Evolutionary conservation across 176 grass and related monocot genomes (phyloP), one percentile per base, ranked within the genome.

Genomic region (Eleusine indica): DNA sequence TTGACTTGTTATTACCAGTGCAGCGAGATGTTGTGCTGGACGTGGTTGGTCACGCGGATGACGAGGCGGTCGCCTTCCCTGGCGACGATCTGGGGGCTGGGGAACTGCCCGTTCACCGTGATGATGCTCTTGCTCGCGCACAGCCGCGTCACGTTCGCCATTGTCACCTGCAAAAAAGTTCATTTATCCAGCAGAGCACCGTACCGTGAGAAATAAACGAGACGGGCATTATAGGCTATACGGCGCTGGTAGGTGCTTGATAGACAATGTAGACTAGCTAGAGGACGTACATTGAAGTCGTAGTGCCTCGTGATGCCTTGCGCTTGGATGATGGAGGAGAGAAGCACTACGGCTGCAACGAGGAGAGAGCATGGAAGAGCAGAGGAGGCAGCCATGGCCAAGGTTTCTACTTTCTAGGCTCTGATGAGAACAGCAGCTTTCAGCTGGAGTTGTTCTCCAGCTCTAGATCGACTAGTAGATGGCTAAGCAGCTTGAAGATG

Each of bases 51-150:
- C 12, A 97, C 94, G 77, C 88, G 89, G 84, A 97, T 37, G 22
- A 91, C 78, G 64, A 93, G 83, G 16, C 80, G 88, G 48, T 97
- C 94, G 47, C 91, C 94, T 87, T 97, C 94, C 66, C 94, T 91
- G 0, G 89, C 94, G 25, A 81, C 57, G 47, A 97, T 78, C 62
- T 93, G 58, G 64, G 76, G 88, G 40, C 88, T 88, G 0, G 91
- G 91, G 71, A 83, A 90, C 84, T 83, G 73, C 32, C 91, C 88
- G 63, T 93, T 93, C 77, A 93, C 91, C 21, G 91, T 93, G 39
- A 90, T 30, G 80, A 93, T 86, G 91, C 80, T 88, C 88, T 93
- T 93, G 72, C 82, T 83, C 51, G 35, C 42, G 85, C 94, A 97
- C 61, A 97, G 81, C 66, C 89, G 74, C 0, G 91, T 97, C 67